Percentiles rank a stretch among this genome's conserved stretches.
Conservation (phyloP, 2,329 filamentous ascomycete species). For the Ceratocystis cubensis region DNA sequence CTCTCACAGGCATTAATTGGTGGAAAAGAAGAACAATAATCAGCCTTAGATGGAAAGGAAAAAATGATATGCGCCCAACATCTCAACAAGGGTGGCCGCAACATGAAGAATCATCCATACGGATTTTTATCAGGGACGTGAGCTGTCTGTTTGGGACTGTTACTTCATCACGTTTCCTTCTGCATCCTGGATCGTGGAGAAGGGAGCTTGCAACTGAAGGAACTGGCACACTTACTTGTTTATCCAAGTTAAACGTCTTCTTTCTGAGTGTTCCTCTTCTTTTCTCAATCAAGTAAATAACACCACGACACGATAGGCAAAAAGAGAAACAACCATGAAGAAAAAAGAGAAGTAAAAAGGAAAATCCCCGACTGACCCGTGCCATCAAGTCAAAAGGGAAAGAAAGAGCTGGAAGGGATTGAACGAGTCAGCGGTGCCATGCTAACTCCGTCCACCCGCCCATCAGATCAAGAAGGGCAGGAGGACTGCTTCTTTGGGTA, state of each 20-base stretch:
- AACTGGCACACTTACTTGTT: neutral
- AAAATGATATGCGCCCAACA: too few species aligned
- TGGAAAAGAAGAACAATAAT: neutral
- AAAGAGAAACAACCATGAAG: neutral
- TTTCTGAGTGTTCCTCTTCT: neutral
- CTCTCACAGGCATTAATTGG: neutral
- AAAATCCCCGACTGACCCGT: neutral
- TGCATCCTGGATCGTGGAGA: too few species aligned
- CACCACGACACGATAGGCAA: neutral
- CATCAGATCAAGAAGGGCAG: neutral
- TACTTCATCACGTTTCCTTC: too few species aligned
- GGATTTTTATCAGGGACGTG: too few species aligned
- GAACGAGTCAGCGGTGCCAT: neutral
- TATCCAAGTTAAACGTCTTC: neutral
- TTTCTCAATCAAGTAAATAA: conserved; percentile 3
- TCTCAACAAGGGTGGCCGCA: too few species aligned
- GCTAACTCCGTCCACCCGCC: neutral
- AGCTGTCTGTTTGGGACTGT: too few species aligned
- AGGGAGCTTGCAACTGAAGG: neutral
- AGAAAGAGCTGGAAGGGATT: neutral
- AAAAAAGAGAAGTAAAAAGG: neutral
- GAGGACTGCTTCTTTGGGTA: conserved; percentile 1
- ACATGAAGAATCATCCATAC: too few species aligned
- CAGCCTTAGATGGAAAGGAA: neutral
- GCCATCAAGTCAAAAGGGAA: neutral